Base-by-base conservation (phyloP, 2,329 filamentous ascomycete genomes). In the Pseudogymnoascus sp. region DNA sequence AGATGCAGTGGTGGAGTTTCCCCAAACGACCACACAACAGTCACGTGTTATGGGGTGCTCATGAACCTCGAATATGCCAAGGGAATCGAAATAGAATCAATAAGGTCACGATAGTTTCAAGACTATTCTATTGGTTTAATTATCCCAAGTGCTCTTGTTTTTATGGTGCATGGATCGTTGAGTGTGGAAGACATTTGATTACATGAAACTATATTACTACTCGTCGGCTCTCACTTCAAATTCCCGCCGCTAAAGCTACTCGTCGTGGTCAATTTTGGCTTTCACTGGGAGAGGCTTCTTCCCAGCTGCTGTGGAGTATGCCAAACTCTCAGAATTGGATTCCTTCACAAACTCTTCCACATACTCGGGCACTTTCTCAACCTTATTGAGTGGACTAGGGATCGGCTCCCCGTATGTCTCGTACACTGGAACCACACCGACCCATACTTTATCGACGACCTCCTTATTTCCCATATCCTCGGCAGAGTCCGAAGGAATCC, bases 381-480 rank as follows among this genome's bases (percentile, higher is more conserved):
- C 66, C 31, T 58, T 62, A 61, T 67, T 67, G 18, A 69, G 64
- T 0, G 61, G 40, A 29, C 67, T 64, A 4, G 63, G 27, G 31
- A 71, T 61, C 3, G 69, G 69, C 31, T 62, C 63, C 9, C 87
- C 89, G 63, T 89, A 76, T 0, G 76, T 77, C 65, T 83, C 80
- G 72, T 85, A 86, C 9, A 90, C 80, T 0, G 91, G 82, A 52
- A 85, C 71, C 1, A 84, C 81, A 2, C 83, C 83, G 1, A 79
- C 80, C 82, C 83, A 86, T 25, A 80, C 76, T 7, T 72, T 68
- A 2, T 69, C 71, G n/a, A 74, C 67, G 5, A 81, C 62, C 12
- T 70, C 74, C 10, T 71, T 71, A 64, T 84, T 73, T 62, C 76
- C 75, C 64, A 77, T 60, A 64, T 86, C 82, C 12, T 70, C 73